Base-by-base conservation (phyloP, 2,329 filamentous ascomycete genomes). In the Echinosphaeria canescens region DNA sequence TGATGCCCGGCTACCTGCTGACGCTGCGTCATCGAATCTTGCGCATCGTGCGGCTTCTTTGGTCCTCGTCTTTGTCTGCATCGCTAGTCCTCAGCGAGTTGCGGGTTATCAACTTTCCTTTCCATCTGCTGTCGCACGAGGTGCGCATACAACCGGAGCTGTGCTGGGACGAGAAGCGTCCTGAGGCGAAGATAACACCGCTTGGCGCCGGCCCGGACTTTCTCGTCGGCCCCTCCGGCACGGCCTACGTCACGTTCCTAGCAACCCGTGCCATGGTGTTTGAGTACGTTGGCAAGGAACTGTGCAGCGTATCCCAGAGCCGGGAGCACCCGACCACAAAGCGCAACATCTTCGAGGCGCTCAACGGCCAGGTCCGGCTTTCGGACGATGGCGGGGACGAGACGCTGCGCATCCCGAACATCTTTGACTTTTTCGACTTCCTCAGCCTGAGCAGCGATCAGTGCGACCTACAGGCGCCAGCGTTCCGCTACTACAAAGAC, bases 361-460 rank as follows among this genome's bases (percentile, higher is more conserved):
- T 95, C n/a, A 67, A 84, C 23, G 88, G 88, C 5, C 70, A 75
- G 23, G 68, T 80, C 6, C 57, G 65, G 9, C 54, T 70, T 12
- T 63, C 74, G 10, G 67, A 66, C 31, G 17, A 19, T 7, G 17
- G 17, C 17, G n/a, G n/a, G n/a, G 72, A 74, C 25, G 65, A 78
- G 28, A 54, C 68, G 5, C 54, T 75, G 20, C 52, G 57, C 15
- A 75, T 81, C 30, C 62, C 74, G 1, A 82, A 76, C 4, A 63
- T 95, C 5, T 92, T 95, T 40, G 82, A 93, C 35, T 60, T 95
- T 13, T 88, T 91, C 39, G 88, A 98, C 48, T 95, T 95, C 40
- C 63, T 88, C 31, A 47, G 61, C 3, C 43, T 56, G 13, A 57
- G 59, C 24, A 57, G 59, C 24, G 54, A 47, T 11, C 41, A 54